These are phyloP conservation scores for button mushroom (Agaricus bisporus) DNA, from an alignment of 768 basidiomycete genomes.

Conservation along the genomic window DNA sequence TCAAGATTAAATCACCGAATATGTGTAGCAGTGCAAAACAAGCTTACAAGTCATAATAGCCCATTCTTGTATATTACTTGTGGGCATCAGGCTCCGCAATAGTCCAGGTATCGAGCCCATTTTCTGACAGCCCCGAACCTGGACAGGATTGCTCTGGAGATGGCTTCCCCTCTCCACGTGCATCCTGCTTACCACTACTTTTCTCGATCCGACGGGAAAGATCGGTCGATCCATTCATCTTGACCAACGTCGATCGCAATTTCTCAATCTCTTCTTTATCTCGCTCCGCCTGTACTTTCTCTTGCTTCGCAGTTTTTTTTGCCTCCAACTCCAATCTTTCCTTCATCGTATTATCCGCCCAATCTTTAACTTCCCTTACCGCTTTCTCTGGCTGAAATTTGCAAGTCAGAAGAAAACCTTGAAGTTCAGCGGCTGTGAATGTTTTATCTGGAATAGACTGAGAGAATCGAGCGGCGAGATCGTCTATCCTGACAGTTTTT, in stretches of 20 bases:
- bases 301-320: conserved; percentile 26
- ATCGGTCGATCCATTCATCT: conserved; percentile 14
- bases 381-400: conserved; percentile 33
- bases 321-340: conserved; percentile 26
- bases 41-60: too few species aligned
- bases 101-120: too few species aligned
- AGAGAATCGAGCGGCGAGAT: conserved; percentile 37
- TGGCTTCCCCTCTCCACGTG: not conserved
- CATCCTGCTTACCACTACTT: not conserved
- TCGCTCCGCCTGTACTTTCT: conserved; percentile 19
- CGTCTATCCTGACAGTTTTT: conserved; percentile 14
- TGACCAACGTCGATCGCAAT: conserved; percentile 21
- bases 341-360: conserved; percentile 32
- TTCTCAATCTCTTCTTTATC: conserved; percentile 19
- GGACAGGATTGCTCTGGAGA: too few species aligned
- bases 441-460: conserved; percentile 33
- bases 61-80: too few species aligned
- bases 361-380: conserved; percentile 24
- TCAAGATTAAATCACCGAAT: too few species aligned
- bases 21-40: too few species aligned
- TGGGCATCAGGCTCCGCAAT: too few species aligned
- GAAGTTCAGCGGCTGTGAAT: conserved; percentile 54
- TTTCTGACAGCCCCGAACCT: too few species aligned
- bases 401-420: conserved; percentile 46
- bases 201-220: not conserved